Conservation (phyloP, 2,329 filamentous ascomycete genomes). For the Epichloe elymi region DNA sequence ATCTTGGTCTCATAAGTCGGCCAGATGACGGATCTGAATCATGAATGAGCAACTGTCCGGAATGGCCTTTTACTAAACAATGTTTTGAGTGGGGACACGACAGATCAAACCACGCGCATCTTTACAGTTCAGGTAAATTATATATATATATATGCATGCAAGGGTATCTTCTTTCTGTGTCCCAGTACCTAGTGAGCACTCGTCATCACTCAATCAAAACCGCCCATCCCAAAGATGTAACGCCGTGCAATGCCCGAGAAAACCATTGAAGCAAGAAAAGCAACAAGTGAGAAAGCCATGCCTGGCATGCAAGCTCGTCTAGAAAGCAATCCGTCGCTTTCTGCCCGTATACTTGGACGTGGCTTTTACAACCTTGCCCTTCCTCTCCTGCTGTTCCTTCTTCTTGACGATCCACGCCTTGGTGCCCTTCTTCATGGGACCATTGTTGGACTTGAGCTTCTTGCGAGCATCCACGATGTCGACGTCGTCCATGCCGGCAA, state of each 20-base stretch:
- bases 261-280: not conserved
- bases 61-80: too few species aligned
- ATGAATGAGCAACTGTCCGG: too few species aligned
- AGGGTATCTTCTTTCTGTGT: conserved; percentile 9
- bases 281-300: not conserved
- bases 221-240: conserved; percentile 2
- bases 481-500: conserved; percentile 78
- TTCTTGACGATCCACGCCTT: conserved; percentile 76
- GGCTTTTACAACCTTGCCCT: conserved; percentile 82
- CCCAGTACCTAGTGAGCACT: conserved; percentile 1
- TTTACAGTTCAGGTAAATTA: not conserved
- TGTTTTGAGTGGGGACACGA: not conserved
- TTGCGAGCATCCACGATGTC: conserved; percentile 62
- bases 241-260: conserved; percentile 16
- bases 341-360: conserved; percentile 89
- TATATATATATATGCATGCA: not conserved
- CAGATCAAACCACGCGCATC: not conserved
- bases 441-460: conserved; percentile 32
- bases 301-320: conserved; percentile 7
- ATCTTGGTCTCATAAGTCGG: too few species aligned
- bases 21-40: too few species aligned
- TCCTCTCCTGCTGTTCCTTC: conserved; percentile 86
- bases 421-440: conserved; percentile 61
- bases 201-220: conserved; percentile 1
- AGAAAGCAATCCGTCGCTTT: conserved; percentile 72